Base-by-base conservation (phyloP, 495 filamentous ascomycete genomes). In the Xylaria venustula region DNA sequence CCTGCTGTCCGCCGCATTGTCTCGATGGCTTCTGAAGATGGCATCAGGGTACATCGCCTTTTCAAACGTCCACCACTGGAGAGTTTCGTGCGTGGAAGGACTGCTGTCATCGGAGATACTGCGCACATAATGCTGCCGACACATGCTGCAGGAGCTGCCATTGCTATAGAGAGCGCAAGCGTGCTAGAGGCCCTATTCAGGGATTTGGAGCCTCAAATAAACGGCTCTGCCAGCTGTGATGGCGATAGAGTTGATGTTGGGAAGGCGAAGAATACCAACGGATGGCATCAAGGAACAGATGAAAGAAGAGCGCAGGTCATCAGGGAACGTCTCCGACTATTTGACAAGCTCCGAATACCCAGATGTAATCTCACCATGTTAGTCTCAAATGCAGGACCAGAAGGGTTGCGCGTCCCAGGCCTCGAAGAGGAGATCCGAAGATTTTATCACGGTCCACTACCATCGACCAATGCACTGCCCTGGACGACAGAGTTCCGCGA, bases 101-200 rank as follows among this genome's bases (percentile, higher is more conserved):
- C 71, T 0, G 49, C 64, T 9, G 42, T 73, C 0, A 50, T 74
- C 3, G 72, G 72, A 0, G 72, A 74, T 41, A 67, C 71, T 0
- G 71, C 68, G 6, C 72, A 74, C 23, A 60, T 68, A 3, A 73
- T 73, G 69, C 30, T 72, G 53, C 72, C 69, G 0, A 69, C 69
- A 0, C 69, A 72, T 22, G 69, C 67, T 0, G 67, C 69, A 0
- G 71, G 71, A 4, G 65, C 47, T 0, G 66, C 67, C 9, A 58
- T 70, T 0, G 65, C 65, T 20, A 67, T 73, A 7, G 72, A 73
- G 64, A 48, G 61, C 3, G 67, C 68, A 0, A 66, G 66, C 3
- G 36, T 65, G 14, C 15, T 74, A 17, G 70, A 71, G 45, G 62
- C 64, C 7, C 34, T 74, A n/a, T 64, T 74, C 20, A 23, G 19